Evolutionary conservation across 192 early-diverging fungal species (phyloP), one percentile per base, ranked within the genome.

Genomic region (Fimicolochytrium jonesii): DNA sequence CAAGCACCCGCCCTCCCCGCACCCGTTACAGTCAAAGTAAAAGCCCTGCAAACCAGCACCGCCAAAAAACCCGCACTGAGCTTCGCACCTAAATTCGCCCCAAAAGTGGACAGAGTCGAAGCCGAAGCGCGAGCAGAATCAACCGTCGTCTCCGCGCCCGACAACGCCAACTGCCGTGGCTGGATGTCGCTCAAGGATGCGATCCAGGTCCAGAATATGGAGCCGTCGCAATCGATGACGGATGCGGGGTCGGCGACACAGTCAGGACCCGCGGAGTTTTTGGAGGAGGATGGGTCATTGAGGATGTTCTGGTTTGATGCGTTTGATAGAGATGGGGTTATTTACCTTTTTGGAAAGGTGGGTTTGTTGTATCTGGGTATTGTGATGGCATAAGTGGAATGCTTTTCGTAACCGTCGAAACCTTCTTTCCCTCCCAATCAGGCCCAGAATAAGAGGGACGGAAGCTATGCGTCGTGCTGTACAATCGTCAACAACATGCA

Each of bases 321-420:
- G 15, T 81, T 80, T 46, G 93, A 99, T 64, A 81, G 81, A 47
- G 72, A 83, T 53, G 94, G 93, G 0, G 59, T 70, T 15, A 77
- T 99, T 0, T 98, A 96, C 55, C 47, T 99, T 0, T 90, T 98
- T 79, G 97, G 92, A 58, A 99, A 98, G 75, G 86, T 90, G 63
- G 49, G 42, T 26, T 32, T n/a, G n/a, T n/a, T n/a, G n/a, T n/a
- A n/a, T n/a, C n/a, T n/a, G n/a, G n/a, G n/a, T n/a, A n/a, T n/a
- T n/a, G n/a, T n/a, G n/a, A n/a, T n/a, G n/a, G n/a, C n/a, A n/a
- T n/a, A n/a, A n/a, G n/a, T n/a, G n/a, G n/a, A n/a, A n/a, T n/a
- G n/a, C 13, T 67, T 71, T 11, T 18, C 44, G 18, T 31, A 0
- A 31, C 68, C 18, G 35, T 7, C 15, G 45, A 48, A 55, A 26